phyloP scores from a whole-genome alignment of 192 early-diverging fungal genomes.

The Coemansia nantahalensis region DNA sequence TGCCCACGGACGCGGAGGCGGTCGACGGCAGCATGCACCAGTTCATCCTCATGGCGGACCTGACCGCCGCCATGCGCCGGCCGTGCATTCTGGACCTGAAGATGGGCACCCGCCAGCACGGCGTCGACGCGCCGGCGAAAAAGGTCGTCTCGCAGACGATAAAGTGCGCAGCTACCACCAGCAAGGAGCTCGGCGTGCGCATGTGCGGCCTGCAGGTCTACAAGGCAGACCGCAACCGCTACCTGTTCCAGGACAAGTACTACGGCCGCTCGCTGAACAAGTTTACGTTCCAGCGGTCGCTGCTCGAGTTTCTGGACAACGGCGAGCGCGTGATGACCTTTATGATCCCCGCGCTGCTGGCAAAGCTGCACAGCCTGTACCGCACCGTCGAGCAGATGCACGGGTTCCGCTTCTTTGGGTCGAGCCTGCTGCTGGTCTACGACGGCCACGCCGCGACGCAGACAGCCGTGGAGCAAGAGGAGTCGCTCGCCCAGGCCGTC shows the following conservation, averaged over 20 bases:
- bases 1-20: conserved; percentile 41
- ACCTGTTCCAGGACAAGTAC: conserved; percentile 93
- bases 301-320: conserved; percentile 85
- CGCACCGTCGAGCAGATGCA: conserved; percentile 71
- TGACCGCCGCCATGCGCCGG: conserved; percentile 82
- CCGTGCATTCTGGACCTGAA: conserved; percentile 98
- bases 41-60: conserved; percentile 92
- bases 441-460: conserved; percentile 63
- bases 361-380: conserved; percentile 71
- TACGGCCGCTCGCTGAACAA: conserved; percentile 83
- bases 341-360: conserved; percentile 79
- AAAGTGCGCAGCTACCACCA: conserved; percentile 93
- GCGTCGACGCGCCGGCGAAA: conserved; percentile 76
- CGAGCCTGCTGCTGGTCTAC: conserved; percentile 87
- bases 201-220: conserved; percentile 99
- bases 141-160: conserved; percentile 86
- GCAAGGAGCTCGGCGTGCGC: conserved; percentile 85
- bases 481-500: too few species aligned
- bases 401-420: conserved; percentile 89
- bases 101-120: conserved; percentile 98
- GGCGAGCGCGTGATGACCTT: conserved; percentile 69
- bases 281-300: conserved; percentile 71
- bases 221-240: conserved; percentile 67
- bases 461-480: conserved; percentile 3
- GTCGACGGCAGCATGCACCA: conserved; percentile 59